A percentile compares a stretch with the other conserved stretches of the same genome.
Conservation (phyloP, 2,329 filamentous ascomycete genomes). For the Pleomassaria siparia region DNA sequence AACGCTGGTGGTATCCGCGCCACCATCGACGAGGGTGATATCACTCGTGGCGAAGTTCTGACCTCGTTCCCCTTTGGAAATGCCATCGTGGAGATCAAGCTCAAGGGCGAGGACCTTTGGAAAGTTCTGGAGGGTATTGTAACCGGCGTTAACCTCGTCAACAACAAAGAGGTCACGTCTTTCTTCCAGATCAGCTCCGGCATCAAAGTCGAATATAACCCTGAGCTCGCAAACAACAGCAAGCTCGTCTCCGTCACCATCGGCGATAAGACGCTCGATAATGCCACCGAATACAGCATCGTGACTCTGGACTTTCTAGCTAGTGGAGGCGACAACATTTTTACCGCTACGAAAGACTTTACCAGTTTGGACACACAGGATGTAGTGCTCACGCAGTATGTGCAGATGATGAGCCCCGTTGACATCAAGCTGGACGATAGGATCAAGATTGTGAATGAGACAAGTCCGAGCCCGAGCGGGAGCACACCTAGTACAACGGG, state of each 20-base stretch:
- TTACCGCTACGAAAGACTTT: conserved; percentile 46
- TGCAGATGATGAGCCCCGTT: conserved; percentile 53
- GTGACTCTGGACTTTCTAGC: conserved; percentile 66
- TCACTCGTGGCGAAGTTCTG: conserved; percentile 65
- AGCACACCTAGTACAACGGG: background rate
- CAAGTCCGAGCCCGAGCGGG: background rate
- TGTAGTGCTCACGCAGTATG: conserved; percentile 56
- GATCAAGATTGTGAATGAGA: conserved; percentile 40
- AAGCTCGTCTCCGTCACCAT: conserved; percentile 58
- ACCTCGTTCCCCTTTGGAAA: conserved; percentile 69
- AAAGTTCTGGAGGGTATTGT: conserved; percentile 62
- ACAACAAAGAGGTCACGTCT: conserved; percentile 55
- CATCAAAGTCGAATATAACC: conserved; percentile 62
- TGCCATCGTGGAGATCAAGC: conserved; percentile 60
- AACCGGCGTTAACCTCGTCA: conserved; percentile 57
- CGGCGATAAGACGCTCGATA: conserved; percentile 51
- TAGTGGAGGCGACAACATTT: conserved; percentile 62
- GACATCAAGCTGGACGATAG: conserved; percentile 53
- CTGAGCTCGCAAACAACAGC: conserved; percentile 50
- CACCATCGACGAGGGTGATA: conserved; percentile 61
- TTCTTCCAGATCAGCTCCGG: conserved; percentile 63
- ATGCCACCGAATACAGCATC: conserved; percentile 55
- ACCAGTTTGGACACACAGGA: conserved; percentile 56
- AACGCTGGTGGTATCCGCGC: conserved; percentile 67
- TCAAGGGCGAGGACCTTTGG: conserved; percentile 58